Conservation (phyloP, 139 green algal genomes). For the Gonium pectorale region DNA sequence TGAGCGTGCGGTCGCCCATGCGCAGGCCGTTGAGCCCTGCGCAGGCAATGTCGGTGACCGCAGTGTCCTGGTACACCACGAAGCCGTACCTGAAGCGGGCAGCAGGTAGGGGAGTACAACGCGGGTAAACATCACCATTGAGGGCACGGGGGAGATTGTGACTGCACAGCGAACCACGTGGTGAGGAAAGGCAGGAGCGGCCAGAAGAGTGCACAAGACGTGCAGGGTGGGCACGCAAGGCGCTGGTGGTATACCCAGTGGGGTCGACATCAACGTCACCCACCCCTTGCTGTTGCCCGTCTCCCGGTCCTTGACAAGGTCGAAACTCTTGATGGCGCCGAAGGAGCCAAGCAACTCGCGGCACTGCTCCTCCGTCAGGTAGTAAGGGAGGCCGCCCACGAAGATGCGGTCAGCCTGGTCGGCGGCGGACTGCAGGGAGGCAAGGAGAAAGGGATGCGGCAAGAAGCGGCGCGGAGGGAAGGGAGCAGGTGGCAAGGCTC, state of each 20-base stretch:
- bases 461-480: neutral
- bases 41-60: constrained; percentile 90
- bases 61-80: constrained; percentile 89
- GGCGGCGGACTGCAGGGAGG: neutral
- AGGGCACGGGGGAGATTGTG: too few relatives aligned
- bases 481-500: neutral
- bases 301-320: constrained; percentile 94
- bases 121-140: neutral
- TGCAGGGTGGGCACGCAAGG: too few relatives aligned
- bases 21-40: constrained; percentile 93
- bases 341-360: constrained; percentile 95
- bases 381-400: constrained; percentile 97
- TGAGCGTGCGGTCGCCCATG: constrained; percentile 97
- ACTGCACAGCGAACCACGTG: too few relatives aligned
- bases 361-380: constrained; percentile 93
- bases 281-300: constrained; percentile 94
- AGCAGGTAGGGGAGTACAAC: neutral
- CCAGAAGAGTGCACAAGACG: too few relatives aligned
- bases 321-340: constrained; percentile 89
- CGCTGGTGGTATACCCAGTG: too few relatives aligned
- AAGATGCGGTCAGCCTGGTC: constrained; percentile 83
- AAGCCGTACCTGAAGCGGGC: constrained; percentile 89
- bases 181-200: too few relatives aligned
- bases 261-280: constrained; percentile 39
- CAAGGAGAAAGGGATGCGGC: neutral